Evolutionary conservation across 331 rosid genomes (phyloP).

Genomic region (Pyrus hybrid): DNA sequence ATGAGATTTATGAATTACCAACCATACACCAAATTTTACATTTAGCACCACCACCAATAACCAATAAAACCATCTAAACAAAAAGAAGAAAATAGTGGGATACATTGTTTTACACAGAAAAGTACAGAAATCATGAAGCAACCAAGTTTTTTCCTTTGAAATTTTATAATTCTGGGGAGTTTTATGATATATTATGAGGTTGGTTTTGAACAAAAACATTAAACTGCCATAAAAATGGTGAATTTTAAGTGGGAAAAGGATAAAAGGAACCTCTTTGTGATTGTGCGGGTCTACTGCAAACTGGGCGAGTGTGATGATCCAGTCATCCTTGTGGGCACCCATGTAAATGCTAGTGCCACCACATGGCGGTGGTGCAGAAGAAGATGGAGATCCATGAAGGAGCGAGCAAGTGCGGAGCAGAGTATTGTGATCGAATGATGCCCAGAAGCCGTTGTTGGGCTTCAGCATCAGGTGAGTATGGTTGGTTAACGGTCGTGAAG

Average conservation of each 20-base stretch:
- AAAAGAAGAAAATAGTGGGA: neutral
- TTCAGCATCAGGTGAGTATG: neutral
- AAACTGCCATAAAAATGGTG: neutral
- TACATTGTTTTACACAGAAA: neutral
- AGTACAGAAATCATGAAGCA: neutral
- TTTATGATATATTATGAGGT: neutral
- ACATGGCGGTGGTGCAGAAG: neutral
- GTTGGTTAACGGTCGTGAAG: neutral
- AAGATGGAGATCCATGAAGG: neutral
- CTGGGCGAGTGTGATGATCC: constrained; percentile 1
- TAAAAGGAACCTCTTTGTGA: neutral
- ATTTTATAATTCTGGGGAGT: neutral
- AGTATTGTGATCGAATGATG: neutral
- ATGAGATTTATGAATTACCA: neutral
- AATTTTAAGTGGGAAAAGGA: neutral
- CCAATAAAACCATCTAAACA: neutral
- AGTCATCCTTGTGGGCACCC: neutral
- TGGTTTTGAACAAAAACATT: neutral
- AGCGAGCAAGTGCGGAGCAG: neutral
- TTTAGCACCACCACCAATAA: neutral
- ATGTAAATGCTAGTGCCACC: constrained; percentile 1
- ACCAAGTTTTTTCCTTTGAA: neutral
- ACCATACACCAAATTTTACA: neutral
- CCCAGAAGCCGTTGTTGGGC: neutral
- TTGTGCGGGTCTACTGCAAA: neutral